These are phyloP conservation scores for Pneumocystis carinii DNA, from an alignment of 1,139 yeast species.

Conservation along the genomic window DNA sequence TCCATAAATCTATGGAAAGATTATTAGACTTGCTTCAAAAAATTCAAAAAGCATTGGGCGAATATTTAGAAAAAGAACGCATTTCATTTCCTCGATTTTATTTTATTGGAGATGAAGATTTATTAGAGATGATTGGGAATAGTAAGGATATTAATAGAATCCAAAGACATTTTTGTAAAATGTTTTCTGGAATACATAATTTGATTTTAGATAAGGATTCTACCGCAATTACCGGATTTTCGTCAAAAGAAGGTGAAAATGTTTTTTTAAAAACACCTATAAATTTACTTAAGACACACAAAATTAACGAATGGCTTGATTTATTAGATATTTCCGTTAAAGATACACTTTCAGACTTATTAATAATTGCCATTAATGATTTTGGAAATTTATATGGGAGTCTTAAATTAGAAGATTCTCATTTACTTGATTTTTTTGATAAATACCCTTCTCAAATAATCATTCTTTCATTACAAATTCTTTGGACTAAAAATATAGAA, in stretches of 20 bases:
- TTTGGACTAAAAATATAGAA: slow-evolving; percentile 39
- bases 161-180: slow-evolving; percentile 50
- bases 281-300: slow-evolving; percentile 30
- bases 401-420: slow-evolving; percentile 8
- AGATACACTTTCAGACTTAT: slow-evolving; percentile 31
- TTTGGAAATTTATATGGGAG: slow-evolving; percentile 15
- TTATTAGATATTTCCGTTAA: slow-evolving; percentile 43
- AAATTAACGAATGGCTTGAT: slow-evolving; percentile 49
- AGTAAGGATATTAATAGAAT: slow-evolving; percentile 35
- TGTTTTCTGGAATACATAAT: slow-evolving; percentile 52
- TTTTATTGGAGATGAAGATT: slow-evolving; percentile 81
- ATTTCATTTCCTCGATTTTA: slow-evolving; percentile 67
- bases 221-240: slow-evolving; percentile 33
- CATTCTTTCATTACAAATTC: slow-evolving; percentile 43
- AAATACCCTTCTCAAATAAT: slow-evolving; percentile 44
- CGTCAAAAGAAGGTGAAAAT: slow-evolving; percentile 51
- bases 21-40: slow-evolving; percentile 41
- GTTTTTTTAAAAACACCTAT: slow-evolving; percentile 35
- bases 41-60: slow-evolving; percentile 54
- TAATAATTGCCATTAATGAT: slow-evolving; percentile 22
- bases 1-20: slow-evolving; percentile 36
- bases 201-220: slow-evolving; percentile 30
- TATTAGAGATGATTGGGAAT: slow-evolving; percentile 68
- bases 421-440: slow-evolving; percentile 24
- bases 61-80: slow-evolving; percentile 69